Conservation (phyloP, 2,329 filamentous ascomycete genomes). For the Orbilia javanica region DNA sequence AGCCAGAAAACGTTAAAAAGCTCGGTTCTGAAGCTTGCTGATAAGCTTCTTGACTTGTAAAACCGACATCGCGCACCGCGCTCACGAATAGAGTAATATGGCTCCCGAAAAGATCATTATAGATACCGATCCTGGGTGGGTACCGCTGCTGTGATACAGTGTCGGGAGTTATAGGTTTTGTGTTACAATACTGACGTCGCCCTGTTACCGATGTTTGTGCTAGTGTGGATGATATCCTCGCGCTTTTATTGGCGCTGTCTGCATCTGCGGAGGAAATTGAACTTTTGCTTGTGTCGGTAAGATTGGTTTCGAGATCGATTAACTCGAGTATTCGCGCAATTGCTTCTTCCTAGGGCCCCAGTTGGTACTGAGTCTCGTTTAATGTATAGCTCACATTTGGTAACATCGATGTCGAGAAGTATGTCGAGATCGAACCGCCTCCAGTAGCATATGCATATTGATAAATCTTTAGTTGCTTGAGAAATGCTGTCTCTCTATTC, state of each 20-base stretch:
- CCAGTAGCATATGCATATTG: not conserved
- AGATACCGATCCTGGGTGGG: slow-evolving; percentile 84
- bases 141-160: not conserved
- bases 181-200: slow-evolving; percentile 21
- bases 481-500: slow-evolving; percentile 90
- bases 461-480: slow-evolving; percentile 74
- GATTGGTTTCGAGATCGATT: not conserved
- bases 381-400: slow-evolving; percentile 79
- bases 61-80: not conserved
- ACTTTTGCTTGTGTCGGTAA: slow-evolving; percentile 78
- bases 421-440: slow-evolving; percentile 60
- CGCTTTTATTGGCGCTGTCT: slow-evolving; percentile 86
- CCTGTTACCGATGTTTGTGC: slow-evolving; percentile 65
- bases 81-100: slow-evolving; percentile 67
- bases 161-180: not conserved
- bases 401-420: slow-evolving; percentile 89
- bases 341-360: not conserved
- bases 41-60: not conserved
- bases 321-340: too few species aligned
- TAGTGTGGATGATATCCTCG: slow-evolving; percentile 88
- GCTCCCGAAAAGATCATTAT: slow-evolving; percentile 84
- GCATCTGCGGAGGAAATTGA: slow-evolving; percentile 86
- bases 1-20: not conserved
- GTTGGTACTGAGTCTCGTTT: not conserved
- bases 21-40: not conserved